These are phyloP conservation scores for Eutypella sp. DNA, from an alignment of 2,329 filamentous ascomycete genomes.

Conservation along the genomic window DNA sequence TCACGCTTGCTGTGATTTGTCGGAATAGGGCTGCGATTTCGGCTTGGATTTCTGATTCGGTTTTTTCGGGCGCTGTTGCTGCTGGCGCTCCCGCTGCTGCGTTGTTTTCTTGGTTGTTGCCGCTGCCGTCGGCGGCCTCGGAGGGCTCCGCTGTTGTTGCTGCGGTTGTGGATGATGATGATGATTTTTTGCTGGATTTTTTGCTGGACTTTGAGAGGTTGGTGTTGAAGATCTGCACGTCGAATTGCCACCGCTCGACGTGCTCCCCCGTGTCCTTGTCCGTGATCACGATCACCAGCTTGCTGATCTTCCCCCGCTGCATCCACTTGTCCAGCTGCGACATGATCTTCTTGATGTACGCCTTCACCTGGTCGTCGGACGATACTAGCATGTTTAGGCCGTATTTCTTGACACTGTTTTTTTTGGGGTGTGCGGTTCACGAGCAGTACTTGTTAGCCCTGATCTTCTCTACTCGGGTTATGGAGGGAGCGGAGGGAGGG, in stretches of 20 bases:
- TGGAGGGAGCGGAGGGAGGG: not conserved
- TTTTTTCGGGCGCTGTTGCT: conserved; percentile 51
- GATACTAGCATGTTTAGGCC: conserved; percentile 97
- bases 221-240: conserved; percentile 50
- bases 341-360: conserved; percentile 99
- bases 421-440: no score
- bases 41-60: conserved; percentile 87
- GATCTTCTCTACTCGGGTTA: not conserved
- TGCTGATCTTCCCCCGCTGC: conserved; percentile 93
- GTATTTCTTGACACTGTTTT: conserved; percentile 82
- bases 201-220: conserved; percentile 32
- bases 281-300: conserved; percentile 93
- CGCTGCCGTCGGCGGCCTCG: no score
- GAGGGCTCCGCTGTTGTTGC: conserved; percentile 38
- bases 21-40: conserved; percentile 97
- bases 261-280: conserved; percentile 96
- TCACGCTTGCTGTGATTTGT: conserved; percentile 96
- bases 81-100: conserved; percentile 30
- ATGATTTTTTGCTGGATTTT: conserved; percentile 34
- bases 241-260: conserved; percentile 97
- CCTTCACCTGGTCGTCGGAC: conserved; percentile 95
- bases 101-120: conserved; percentile 66
- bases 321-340: conserved; percentile 97
- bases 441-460: no score
- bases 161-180: conserved; percentile 45